A percentile compares a stretch with the other conserved stretches of the same genome.
phyloP scores from a whole-genome alignment of 345 rosid species.

The Aquilaria yunnanensis region DNA sequence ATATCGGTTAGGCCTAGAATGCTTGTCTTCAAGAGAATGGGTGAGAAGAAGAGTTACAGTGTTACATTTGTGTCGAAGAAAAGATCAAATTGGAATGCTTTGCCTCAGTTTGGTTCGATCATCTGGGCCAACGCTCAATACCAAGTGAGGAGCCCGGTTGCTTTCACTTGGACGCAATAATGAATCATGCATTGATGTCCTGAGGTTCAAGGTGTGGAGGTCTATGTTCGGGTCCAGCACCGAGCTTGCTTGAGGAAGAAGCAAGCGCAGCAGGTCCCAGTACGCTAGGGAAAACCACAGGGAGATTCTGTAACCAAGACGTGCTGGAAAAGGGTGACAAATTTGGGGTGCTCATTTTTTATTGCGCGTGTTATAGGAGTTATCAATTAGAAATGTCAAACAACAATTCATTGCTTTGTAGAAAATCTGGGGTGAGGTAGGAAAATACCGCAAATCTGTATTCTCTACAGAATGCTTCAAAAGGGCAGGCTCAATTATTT shows the following conservation, averaged over 20 bases:
- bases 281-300: neutral
- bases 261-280: neutral
- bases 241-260: too few relatives aligned
- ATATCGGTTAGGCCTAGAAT: constrained; percentile 45
- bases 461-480: too few relatives aligned
- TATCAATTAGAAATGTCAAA: too few relatives aligned
- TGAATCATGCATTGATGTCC: neutral
- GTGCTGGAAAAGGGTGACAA: too few relatives aligned
- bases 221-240: too few relatives aligned
- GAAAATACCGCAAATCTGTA: too few relatives aligned
- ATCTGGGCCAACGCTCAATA: constrained; percentile 55
- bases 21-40: constrained; percentile 47
- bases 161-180: constrained; percentile 56
- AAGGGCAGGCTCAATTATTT: too few relatives aligned
- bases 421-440: too few relatives aligned
- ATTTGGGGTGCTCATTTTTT: neutral
- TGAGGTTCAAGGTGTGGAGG: neutral
- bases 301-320: neutral
- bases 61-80: constrained; percentile 62
- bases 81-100: constrained; percentile 22
- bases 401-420: too few relatives aligned
- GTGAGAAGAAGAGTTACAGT: constrained; percentile 62
- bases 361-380: neutral
- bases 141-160: constrained; percentile 69
- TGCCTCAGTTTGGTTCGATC: constrained; percentile 57